Percentiles rank a stretch among this genome's conserved stretches.
Conservation (phyloP, 495 filamentous ascomycete species). For the Bathelium albidoporum region DNA sequence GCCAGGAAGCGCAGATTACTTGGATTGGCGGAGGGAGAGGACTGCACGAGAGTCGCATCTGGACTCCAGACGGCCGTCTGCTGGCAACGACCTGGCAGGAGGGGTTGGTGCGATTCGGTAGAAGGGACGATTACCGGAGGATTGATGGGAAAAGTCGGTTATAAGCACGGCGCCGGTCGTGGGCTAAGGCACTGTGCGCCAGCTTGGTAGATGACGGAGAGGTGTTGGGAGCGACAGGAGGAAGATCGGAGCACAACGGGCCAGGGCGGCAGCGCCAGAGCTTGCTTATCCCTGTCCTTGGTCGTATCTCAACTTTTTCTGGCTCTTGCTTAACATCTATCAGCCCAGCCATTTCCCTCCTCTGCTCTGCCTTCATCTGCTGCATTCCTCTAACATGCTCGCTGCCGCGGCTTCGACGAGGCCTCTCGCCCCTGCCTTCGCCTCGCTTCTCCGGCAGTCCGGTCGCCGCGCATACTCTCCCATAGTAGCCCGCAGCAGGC, state of each 20-base stretch:
- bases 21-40: slow-evolving; percentile 46
- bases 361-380: background rate
- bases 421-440: background rate
- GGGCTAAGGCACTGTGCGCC: too few relatives aligned
- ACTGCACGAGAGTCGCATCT: slow-evolving; percentile 53
- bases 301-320: background rate
- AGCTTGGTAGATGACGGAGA: too few relatives aligned
- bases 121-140: background rate
- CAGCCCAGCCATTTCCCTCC: background rate
- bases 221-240: background rate
- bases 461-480: background rate
- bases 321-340: background rate
- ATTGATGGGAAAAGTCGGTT: background rate
- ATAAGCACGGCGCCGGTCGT: background rate
- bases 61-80: slow-evolving; percentile 50
- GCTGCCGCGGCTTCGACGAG: background rate
- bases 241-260: background rate
- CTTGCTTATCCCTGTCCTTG: background rate
- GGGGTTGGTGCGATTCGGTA: slow-evolving; percentile 31
- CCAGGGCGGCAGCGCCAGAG: background rate
- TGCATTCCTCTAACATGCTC: background rate
- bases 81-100: slow-evolving; percentile 57
- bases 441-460: background rate
- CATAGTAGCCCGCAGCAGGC: background rate
- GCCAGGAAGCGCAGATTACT: slow-evolving; percentile 55